These are phyloP conservation scores for Salicornia ramosissima DNA, from an alignment of 148 eudicot species.

Conservation along the genomic window DNA sequence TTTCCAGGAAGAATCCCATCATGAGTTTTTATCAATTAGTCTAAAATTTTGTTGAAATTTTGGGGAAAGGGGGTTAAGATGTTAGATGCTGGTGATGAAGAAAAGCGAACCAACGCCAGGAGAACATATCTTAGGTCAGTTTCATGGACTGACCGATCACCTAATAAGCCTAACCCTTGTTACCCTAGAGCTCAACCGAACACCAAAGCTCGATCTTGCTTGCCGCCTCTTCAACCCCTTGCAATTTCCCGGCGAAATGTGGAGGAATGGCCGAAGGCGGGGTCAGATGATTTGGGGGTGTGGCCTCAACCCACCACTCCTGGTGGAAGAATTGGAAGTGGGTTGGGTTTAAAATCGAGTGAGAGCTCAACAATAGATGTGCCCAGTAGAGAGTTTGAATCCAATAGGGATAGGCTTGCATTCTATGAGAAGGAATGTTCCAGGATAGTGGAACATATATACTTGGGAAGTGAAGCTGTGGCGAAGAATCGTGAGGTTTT, in stretches of 20 bases:
- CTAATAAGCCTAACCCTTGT: constrained; percentile 40
- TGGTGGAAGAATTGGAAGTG: constrained; percentile 44
- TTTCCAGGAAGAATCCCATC: constrained; percentile 33
- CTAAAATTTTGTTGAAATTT: neutral
- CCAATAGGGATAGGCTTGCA: constrained; percentile 68
- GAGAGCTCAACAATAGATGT: constrained; percentile 24
- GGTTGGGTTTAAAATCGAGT: constrained; percentile 23
- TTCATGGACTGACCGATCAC: constrained; percentile 70
- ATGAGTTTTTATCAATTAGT: constrained; percentile 25
- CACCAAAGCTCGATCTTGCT: constrained; percentile 53
- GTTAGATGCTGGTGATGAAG: constrained; percentile 48
- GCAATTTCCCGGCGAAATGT: constrained; percentile 49
- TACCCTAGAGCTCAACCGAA: constrained; percentile 44
- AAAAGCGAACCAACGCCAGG: constrained; percentile 29
- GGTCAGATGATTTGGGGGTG: constrained; percentile 89
- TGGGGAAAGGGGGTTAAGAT: constrained; percentile 28
- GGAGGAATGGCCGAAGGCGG: constrained; percentile 94
- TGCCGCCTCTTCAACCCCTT: constrained; percentile 81
- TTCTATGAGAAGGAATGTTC: constrained; percentile 90
- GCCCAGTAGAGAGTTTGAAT: constrained; percentile 47
- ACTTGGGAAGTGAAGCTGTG: constrained; percentile 80
- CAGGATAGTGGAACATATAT: constrained; percentile 71
- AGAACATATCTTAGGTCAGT: constrained; percentile 57
- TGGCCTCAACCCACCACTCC: constrained; percentile 87
- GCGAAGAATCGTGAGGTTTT: constrained; percentile 74